Percentiles rank a stretch among this genome's conserved stretches.
Conservation (phyloP, 805 yeast genomes). For the Myxozyma lipomycoides region DNA sequence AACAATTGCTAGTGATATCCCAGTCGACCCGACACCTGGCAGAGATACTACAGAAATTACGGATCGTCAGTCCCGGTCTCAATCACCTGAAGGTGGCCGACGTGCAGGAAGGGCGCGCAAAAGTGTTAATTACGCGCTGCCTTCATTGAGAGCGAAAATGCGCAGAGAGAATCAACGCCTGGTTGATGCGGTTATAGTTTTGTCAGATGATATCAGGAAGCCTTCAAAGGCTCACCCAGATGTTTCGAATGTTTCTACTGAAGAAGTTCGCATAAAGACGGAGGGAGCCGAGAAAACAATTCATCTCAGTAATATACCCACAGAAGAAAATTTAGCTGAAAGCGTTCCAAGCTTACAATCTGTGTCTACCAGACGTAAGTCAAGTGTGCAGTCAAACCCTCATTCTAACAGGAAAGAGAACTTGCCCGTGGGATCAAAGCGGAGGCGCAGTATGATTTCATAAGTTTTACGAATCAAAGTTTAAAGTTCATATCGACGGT, state of each 20-base stretch:
- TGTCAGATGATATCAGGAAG: constrained; percentile 23
- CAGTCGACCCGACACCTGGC: neutral
- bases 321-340: neutral
- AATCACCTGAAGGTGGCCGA: constrained; percentile 9
- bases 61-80: neutral
- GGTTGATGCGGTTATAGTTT: constrained; percentile 52
- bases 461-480: neutral
- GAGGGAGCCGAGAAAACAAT: neutral
- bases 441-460: constrained; percentile 5
- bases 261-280: neutral
- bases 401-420: neutral
- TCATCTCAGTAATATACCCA: neutral
- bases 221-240: neutral
- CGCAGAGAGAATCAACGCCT: constrained; percentile 59
- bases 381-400: neutral
- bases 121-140: constrained; percentile 61
- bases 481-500: too few relatives aligned
- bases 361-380: neutral
- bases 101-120: constrained; percentile 22
- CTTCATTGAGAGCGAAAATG: constrained; percentile 64
- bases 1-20: neutral
- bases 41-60: neutral
- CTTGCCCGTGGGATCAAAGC: neutral
- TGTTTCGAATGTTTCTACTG: neutral
- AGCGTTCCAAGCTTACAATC: neutral